A percentile compares a stretch with the other conserved stretches of the same genome.
These are phyloP conservation scores for Globisporangium perplexum DNA, from an alignment of 352 stramenopile species.

Conservation along the genomic window DNA sequence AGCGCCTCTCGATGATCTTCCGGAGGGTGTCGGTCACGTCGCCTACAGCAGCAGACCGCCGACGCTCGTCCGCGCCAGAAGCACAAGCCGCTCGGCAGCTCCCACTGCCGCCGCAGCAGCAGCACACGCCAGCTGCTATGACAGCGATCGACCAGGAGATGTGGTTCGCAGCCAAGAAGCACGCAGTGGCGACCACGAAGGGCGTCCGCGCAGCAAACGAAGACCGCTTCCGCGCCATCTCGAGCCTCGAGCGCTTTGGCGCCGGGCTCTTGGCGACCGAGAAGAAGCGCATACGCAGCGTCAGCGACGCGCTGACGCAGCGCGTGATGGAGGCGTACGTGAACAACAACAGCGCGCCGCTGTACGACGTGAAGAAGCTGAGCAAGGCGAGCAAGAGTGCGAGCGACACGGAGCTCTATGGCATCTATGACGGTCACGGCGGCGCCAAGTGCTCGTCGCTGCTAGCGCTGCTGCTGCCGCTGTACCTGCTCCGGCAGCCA, in stretches of 20 bases:
- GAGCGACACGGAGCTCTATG: conserved; percentile 57
- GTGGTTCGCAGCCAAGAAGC: conserved; percentile 32
- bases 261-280: conserved; percentile 38
- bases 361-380: conserved; percentile 32
- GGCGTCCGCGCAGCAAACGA: conserved; percentile 52
- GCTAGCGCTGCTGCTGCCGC: conserved; percentile 54
- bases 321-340: conserved; percentile 46
- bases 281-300: conserved; percentile 16
- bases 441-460: conserved; percentile 53
- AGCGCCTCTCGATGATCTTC: conserved; percentile 39
- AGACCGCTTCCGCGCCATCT: conserved; percentile 67
- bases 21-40: conserved; percentile 36
- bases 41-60: conserved; percentile 6
- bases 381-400: conserved; percentile 20
- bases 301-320: conserved; percentile 25
- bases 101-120: not conserved
- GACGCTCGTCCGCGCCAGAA: conserved; percentile 1
- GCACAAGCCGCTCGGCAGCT: not conserved
- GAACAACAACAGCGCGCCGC: conserved; percentile 27
- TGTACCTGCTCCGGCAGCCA: conserved; percentile 56
- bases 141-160: conserved; percentile 46
- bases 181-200: conserved; percentile 36
- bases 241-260: conserved; percentile 57
- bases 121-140: conserved; percentile 4
- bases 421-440: conserved; percentile 75